Percentiles rank a stretch among this genome's conserved stretches.
phyloP scores from a whole-genome alignment of 768 basidiomycete genomes.

The Rhodotorula paludigena region DNA sequence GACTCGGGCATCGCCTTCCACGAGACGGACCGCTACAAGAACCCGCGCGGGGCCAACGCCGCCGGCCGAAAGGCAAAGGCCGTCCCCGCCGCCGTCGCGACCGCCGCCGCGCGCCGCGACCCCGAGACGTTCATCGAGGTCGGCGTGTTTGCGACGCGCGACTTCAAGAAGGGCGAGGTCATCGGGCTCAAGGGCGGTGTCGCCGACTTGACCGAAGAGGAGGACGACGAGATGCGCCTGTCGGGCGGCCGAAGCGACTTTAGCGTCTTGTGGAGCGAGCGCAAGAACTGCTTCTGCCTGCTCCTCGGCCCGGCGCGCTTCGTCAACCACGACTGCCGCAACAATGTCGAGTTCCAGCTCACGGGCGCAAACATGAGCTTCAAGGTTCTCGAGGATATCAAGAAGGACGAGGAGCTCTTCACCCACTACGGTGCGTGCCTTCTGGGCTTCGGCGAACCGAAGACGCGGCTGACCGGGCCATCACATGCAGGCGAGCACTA shows the following conservation, averaged over 20 bases:
- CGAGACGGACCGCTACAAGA: conserved; percentile 36
- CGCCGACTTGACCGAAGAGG: conserved; percentile 32
- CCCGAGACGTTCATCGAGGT: conserved; percentile 29
- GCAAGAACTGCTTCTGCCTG: conserved; percentile 33
- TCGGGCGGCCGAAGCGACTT: conserved; percentile 30
- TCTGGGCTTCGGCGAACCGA: rapidly evolving
- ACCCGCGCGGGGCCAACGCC: conserved; percentile 8
- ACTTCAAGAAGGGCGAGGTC: conserved; percentile 36
- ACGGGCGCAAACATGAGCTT: conserved; percentile 26
- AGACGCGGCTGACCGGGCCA: background rate
- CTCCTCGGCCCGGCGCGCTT: conserved; percentile 33
- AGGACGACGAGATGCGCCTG: conserved; percentile 31
- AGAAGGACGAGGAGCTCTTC: conserved; percentile 33
- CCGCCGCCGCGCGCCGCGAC: conserved; percentile 3
- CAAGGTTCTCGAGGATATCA: conserved; percentile 37
- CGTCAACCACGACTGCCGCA: conserved; percentile 38
- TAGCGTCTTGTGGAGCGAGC: conserved; percentile 29
- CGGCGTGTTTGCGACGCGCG: conserved; percentile 36
- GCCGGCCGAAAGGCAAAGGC: background rate
- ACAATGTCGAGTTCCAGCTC: conserved; percentile 37
- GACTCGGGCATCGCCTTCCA: conserved; percentile 38
- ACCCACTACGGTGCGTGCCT: conserved; percentile 31
- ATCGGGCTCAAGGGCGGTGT: conserved; percentile 29
- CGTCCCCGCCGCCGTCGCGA: background rate
- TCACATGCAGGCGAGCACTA: conserved; percentile 32